Percentiles rank a stretch among this genome's conserved stretches.
Conservation (phyloP, 2,329 filamentous ascomycete genomes). For the Fusarium proliferatum region DNA sequence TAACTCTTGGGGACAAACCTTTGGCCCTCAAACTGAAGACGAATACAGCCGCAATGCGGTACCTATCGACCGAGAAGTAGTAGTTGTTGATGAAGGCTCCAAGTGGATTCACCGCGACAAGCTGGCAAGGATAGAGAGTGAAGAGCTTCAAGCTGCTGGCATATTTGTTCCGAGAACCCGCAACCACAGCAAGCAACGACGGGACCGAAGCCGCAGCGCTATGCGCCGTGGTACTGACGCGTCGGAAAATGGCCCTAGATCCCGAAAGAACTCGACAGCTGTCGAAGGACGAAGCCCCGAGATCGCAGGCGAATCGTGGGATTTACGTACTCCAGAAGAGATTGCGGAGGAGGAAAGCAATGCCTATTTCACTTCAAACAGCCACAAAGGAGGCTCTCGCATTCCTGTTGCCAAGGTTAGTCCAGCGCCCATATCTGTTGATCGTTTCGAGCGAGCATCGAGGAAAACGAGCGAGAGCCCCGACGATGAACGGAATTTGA, state of each 20-base stretch:
- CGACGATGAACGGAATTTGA: conserved; percentile 67
- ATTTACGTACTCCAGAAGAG: conserved; percentile 81
- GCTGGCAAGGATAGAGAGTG: conserved; percentile 81
- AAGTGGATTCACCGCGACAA: conserved; percentile 92
- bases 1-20: conserved; percentile 26
- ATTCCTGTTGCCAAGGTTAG: conserved; percentile 89
- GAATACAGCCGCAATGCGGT: conserved; percentile 43
- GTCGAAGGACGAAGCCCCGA: conserved; percentile 55
- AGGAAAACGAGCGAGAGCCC: conserved; percentile 67
- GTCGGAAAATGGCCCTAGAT: conserved; percentile 45
- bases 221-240: conserved; percentile 49
- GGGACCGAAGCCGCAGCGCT: conserved; percentile 52
- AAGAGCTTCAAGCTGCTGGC: conserved; percentile 82
- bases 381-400: conserved; percentile 74
- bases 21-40: conserved; percentile 38
- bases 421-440: conserved; percentile 77
- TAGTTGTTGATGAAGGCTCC: conserved; percentile 67
- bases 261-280: conserved; percentile 60
- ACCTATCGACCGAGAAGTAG: conserved; percentile 45
- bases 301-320: conserved; percentile 67
- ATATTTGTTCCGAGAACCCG: conserved; percentile 69
- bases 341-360: conserved; percentile 70
- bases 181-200: conserved; percentile 61
- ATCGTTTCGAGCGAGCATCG: conserved; percentile 79
- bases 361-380: conserved; percentile 64